Evolutionary conservation across 2,329 filamentous ascomycete genomes (phyloP), one percentile per base, ranked within the genome.

Genomic region (Colletotrichum simmondsii): DNA sequence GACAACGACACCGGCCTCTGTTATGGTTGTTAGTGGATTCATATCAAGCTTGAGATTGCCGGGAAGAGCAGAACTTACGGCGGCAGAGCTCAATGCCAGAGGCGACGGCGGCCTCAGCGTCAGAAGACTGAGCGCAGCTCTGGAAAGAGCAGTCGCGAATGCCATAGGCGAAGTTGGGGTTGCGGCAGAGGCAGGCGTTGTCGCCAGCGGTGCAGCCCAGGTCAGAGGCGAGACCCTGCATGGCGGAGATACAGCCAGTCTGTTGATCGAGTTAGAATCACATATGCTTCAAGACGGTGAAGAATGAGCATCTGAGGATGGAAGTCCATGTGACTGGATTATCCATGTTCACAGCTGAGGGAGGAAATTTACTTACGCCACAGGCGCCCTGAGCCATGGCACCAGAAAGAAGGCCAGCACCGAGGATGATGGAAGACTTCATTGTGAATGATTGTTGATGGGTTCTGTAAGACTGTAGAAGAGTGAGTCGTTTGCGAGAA

Each of bases 71-170:
- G 24, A n/a, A 77, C 81, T 77, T 77, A 83, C 82, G 72, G 26
- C 78, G 71, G 79, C 87, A 89, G 69, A 84, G 71, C 14, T 76
- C 64, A 68, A 84, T 76, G 54, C 80, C 87, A 74, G 82, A 87
- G 32, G 76, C 68, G 53, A 88, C 77, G 68, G 81, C 83, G 54
- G 80, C 74, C 42, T 79, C 76, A 61, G 83, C 83, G 60, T 83
- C 79, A 19, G 79, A 75, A 28, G 56, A 19, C 16, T 76, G 70
- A 32, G 56, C 68, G 82, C 87, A 89, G 57, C 82, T 80, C 79
- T 85, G 80, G 74, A 76, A 75, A 22, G 87, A 84, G 81, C 87
- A 89, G 82, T 89, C 87, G 71, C 83, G 86, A 72, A 89, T 79
- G 65, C 87, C 87, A 75, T 84, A 87, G 70, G 81, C 76, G 79